Base-by-base conservation (phyloP, 192 early-diverging fungal species). In the Coemansia sp. region DNA sequence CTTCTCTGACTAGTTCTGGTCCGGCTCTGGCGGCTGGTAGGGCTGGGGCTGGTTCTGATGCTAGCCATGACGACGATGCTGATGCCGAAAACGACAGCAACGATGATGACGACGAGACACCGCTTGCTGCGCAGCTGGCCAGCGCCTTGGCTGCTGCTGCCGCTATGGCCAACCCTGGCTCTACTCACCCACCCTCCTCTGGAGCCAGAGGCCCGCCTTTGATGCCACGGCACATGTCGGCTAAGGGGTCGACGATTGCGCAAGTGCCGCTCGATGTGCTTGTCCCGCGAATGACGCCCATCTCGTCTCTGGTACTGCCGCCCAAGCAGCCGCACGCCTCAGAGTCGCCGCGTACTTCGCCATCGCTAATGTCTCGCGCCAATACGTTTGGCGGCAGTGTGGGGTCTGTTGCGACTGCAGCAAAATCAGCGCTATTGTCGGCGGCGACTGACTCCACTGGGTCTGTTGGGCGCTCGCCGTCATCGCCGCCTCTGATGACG, bases 21-120 rank as follows among this genome's bases (percentile, higher is more conserved):
- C 43, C 43, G 9, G 8, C n/a, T 9, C 6, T 45, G 2, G 43
- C 9, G 0, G 5, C 5, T 18, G 20, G 43, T 9, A 20, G 8
- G n/a, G 18, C 43, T 8, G 43, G 43, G n/a, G 43, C 43, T 18
- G 43, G 43, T 5, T 28, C 48, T 28, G 48, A 26, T 16, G 63
- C 23, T 10, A 56, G 35, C 9, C 50, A 55, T 31, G 51, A 55
- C 51, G 51, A 31, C 7, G 51, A 28, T 13, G 51, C 24, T 16
- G 51, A 55, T 55, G 51, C 51, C 2, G 51, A 55, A 10, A 33
- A 55, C 57, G 38, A 43, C 58, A 33, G n/a, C 21, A 62, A 66
- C 39, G 73, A 74, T 38, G 77, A 79, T 6, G 76, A 79, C 3
- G 76, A 79, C 34, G 77, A 79, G 65, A 79, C 71, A 31, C 77